Conservation (phyloP, 495 filamentous ascomycete species). For the Trypethelium eluteriae region DNA sequence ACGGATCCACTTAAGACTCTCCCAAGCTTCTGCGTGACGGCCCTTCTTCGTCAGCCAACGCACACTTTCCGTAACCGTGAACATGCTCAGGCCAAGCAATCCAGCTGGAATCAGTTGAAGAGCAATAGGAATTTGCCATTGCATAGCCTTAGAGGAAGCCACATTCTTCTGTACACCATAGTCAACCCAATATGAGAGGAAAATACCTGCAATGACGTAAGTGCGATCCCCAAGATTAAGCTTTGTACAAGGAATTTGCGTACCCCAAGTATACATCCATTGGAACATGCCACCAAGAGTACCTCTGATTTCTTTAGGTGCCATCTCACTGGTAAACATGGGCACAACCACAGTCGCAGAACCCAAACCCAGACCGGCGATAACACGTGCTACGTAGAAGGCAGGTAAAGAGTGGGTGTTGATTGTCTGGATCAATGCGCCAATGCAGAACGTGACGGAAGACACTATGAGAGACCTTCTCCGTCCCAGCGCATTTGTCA, state of each 20-base stretch:
- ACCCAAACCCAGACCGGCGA: conserved; percentile 27
- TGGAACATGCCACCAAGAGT: conserved; percentile 28
- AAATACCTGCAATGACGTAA: neutral
- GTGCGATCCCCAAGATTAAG: neutral
- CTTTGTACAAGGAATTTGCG: conserved; percentile 14
- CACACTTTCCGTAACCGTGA: conserved; percentile 23
- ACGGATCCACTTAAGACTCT: conserved; percentile 26
- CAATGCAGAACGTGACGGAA: conserved; percentile 25
- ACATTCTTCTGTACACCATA: conserved; percentile 21
- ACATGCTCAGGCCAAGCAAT: conserved; percentile 22
- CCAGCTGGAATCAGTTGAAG: conserved; percentile 25
- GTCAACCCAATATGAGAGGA: conserved; percentile 16
- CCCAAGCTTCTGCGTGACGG: conserved; percentile 26
- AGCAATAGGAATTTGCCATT: conserved; percentile 28
- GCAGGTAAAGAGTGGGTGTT: conserved; percentile 26
- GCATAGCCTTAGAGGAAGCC: conserved; percentile 13
- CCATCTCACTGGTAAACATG: conserved; percentile 26
- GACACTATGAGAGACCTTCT: conserved; percentile 24
- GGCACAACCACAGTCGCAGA: conserved; percentile 26
- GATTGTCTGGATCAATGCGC: conserved; percentile 31
- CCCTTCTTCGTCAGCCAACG: conserved; percentile 24
- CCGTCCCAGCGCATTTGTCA: conserved; percentile 20
- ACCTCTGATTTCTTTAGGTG: conserved; percentile 24
- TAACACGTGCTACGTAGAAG: conserved; percentile 29
- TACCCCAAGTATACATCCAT: conserved; percentile 26